Evolutionary conservation across 2,329 filamentous ascomycete genomes (phyloP).

Genomic region (Coniochaeta hoffmannii): DNA sequence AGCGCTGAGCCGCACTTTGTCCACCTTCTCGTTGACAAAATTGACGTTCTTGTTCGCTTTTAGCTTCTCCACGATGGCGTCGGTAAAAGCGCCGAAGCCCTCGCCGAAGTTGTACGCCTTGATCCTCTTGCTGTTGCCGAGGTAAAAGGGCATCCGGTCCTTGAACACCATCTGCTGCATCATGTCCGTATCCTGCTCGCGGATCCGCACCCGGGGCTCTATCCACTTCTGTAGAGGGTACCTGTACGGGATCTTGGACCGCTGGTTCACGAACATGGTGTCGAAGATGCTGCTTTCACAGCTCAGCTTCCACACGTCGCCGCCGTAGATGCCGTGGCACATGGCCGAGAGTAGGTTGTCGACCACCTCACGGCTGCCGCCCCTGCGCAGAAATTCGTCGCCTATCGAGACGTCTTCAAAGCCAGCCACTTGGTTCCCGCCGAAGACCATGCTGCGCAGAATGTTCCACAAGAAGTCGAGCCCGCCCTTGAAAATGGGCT

Average conservation of each 20-base stretch:
- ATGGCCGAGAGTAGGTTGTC: slow-evolving; percentile 70
- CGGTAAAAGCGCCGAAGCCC: slow-evolving; percentile 57
- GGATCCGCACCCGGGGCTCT: not conserved
- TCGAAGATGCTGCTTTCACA: slow-evolving; percentile 55
- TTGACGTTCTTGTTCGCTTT: slow-evolving; percentile 48
- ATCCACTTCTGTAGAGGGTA: not conserved
- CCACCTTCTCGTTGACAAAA: slow-evolving; percentile 44
- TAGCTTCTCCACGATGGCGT: slow-evolving; percentile 45
- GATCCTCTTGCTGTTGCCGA: not conserved
- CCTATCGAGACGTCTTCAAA: slow-evolving; percentile 64
- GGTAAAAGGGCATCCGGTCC: slow-evolving; percentile 8
- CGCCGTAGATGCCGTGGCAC: slow-evolving; percentile 87
- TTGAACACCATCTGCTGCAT: slow-evolving; percentile 8
- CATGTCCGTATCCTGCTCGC: slow-evolving; percentile 4
- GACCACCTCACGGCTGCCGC: slow-evolving; percentile 42
- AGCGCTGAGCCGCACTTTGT: slow-evolving; percentile 32
- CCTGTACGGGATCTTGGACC: not conserved
- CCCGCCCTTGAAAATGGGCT: slow-evolving; percentile 48
- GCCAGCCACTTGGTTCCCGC: slow-evolving; percentile 7
- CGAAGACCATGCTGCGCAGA: not conserved
- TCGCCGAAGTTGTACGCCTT: slow-evolving; percentile 31
- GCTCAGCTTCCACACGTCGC: slow-evolving; percentile 76
- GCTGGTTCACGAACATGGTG: slow-evolving; percentile 34
- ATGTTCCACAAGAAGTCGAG: slow-evolving; percentile 2
- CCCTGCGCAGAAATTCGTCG: slow-evolving; percentile 51